Evolutionary conservation across 148 eudicot species (phyloP), one percentile per base, ranked within the genome.

Genomic region (Camellia sinensis): DNA sequence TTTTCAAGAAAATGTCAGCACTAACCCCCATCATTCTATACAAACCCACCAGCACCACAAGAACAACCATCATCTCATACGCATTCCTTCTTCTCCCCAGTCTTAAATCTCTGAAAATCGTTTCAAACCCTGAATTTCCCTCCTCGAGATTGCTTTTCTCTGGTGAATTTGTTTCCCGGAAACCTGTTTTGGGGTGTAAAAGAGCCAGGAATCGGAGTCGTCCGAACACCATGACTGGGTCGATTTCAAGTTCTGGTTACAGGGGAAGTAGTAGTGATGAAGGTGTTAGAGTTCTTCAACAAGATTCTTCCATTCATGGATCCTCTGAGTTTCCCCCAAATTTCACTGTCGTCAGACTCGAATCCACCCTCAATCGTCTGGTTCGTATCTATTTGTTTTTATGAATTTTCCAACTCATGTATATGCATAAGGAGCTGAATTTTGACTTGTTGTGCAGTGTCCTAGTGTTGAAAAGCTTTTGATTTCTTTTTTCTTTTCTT

Each of bases 281-380:
- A 78, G 81, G 78, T 7, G 48, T 64, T 73, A 41, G 44, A 46
- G 63, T 80, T 52, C 0, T 64, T 9, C 46, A 67, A 59, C 61
- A 84, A 54, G 86, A 86, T 67, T 77, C 41, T 66, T 19, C 46
- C 17, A 37, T 41, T 44, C 19, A 76, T 45, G 71, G 59, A n/a
- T 59, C 79, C 41, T 67, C 73, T 14, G 78, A 17, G 21, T 80
- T 77, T 72, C 60, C 7, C 21, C 60, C 74, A 19, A 79, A 15
- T 67, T 46, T 45, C 14, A 61, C 10, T 46, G 6, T 29, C 18
- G 70, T 52, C 71, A 74, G 59, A 53, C 71, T 86, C 40, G 86
- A 86, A 69, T 65, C 69, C 79, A 84, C 84, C 82, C 86, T 82
- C 66, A 82, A 82, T 82, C n/a, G 66, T 54, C 44, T 71, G 77